phyloP scores from a whole-genome alignment of 2,329 filamentous ascomycete genomes.

The Coniochaeta sp. region DNA sequence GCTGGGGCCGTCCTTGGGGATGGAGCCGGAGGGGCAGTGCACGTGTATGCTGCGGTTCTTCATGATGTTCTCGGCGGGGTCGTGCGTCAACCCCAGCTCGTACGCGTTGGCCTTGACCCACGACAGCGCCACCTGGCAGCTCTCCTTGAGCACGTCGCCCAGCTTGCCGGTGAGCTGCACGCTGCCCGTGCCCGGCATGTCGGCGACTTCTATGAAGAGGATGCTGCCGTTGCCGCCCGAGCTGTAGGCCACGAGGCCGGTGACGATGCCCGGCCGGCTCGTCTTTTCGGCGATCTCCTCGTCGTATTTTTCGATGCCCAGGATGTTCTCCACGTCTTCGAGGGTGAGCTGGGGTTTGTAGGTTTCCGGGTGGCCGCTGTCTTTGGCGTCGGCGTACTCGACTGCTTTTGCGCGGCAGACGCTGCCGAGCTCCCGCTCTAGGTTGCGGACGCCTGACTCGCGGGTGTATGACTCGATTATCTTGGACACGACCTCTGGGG shows the following conservation, averaged over 20 bases:
- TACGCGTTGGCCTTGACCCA: conserved; percentile 98
- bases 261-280: conserved; percentile 83
- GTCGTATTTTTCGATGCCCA: conserved; percentile 89
- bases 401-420: conserved; percentile 95
- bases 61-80: conserved; percentile 88
- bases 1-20: conserved; percentile 84
- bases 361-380: conserved; percentile 56
- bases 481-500: conserved; percentile 81
- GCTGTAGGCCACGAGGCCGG: conserved; percentile 90
- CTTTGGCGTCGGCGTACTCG: conserved; percentile 85
- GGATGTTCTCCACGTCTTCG: conserved; percentile 79
- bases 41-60: conserved; percentile 90
- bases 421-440: conserved; percentile 90
- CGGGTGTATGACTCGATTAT: conserved; percentile 96
- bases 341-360: conserved; percentile 71
- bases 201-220: conserved; percentile 94
- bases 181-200: conserved; percentile 88
- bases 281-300: conserved; percentile 90
- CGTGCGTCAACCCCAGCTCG: conserved; percentile 75
- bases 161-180: conserved; percentile 96
- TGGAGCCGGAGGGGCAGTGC: conserved; percentile 89
- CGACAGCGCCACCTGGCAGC: conserved; percentile 87
- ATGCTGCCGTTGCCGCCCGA: conserved; percentile 91
- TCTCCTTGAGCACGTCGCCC: conserved; percentile 94
- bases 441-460: conserved; percentile 89